phyloP scores from a whole-genome alignment of 306 rosid genomes.

The Lotus japonicus region DNA sequence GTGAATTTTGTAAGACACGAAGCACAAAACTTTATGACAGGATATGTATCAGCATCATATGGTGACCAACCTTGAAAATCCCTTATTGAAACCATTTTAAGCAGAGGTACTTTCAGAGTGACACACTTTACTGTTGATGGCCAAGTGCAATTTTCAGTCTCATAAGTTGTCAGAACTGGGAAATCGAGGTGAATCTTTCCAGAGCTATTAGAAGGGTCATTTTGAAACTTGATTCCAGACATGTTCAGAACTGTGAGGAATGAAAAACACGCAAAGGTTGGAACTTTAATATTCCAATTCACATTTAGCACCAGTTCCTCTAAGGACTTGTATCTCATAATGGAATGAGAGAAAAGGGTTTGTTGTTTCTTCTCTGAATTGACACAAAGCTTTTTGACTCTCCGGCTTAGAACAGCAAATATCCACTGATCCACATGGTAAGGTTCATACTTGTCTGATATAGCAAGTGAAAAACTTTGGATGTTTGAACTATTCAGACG shows the following conservation, averaged over 20 bases:
- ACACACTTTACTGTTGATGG: too few species aligned
- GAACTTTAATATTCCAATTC: not conserved
- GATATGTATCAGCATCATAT: too few species aligned
- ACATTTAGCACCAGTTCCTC: not conserved
- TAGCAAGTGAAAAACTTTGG: not conserved
- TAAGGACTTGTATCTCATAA: not conserved
- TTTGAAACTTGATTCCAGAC: too few species aligned
- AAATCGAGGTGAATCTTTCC: too few species aligned
- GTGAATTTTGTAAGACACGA: too few species aligned
- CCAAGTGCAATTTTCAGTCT: too few species aligned
- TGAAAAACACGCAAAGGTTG: not conserved
- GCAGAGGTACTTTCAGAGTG: too few species aligned
- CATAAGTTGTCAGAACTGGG: too few species aligned
- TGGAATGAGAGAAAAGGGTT: not conserved
- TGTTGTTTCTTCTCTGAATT: not conserved
- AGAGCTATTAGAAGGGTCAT: too few species aligned
- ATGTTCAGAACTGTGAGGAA: too few species aligned
- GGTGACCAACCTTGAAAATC: too few species aligned
- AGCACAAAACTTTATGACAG: not conserved
- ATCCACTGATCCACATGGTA: not conserved
- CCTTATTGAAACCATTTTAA: too few species aligned
- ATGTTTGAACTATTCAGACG: not conserved
- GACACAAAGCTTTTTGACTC: not conserved
- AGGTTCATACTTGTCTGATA: not conserved
- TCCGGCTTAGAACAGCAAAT: not conserved